Conservation (phyloP, 2,329 filamentous ascomycete genomes). For the Sporothrix euskadiensis region DNA sequence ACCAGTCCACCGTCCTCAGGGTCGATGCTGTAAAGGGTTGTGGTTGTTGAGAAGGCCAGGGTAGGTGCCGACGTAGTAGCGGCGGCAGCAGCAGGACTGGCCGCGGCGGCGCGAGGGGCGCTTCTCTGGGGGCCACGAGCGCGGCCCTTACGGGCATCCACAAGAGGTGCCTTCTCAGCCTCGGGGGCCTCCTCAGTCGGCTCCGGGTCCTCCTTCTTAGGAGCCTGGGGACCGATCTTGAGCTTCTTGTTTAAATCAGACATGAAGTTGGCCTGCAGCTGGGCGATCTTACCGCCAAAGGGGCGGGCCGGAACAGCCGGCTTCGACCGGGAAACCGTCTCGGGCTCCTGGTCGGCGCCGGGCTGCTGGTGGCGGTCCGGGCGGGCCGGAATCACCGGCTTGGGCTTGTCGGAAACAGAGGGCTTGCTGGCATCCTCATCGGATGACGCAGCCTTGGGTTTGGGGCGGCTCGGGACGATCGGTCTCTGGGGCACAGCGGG, state of each 20-base stretch:
- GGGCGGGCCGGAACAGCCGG: conserved; percentile 79
- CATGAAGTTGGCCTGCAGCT: conserved; percentile 88
- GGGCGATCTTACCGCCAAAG: conserved; percentile 81
- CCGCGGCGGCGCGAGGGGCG: conserved; percentile 41
- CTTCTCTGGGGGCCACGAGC: conserved; percentile 77
- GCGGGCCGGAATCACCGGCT: neutral
- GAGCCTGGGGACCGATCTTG: conserved; percentile 77
- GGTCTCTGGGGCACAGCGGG: conserved; percentile 63
- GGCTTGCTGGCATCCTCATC: conserved; percentile 39
- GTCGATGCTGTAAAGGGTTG: conserved; percentile 56
- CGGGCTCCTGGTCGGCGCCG: conserved; percentile 45
- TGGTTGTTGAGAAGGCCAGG: conserved; percentile 50
- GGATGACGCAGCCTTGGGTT: conserved; percentile 46
- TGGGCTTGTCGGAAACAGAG: conserved; percentile 26
- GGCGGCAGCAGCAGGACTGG: conserved; percentile 41
- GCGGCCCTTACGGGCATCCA: conserved; percentile 85
- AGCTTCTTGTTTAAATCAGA: conserved; percentile 89
- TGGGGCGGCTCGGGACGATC: conserved; percentile 54
- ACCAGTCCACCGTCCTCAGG: conserved; percentile 51
- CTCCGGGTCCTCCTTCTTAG: conserved; percentile 66
- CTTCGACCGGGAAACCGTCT: conserved; percentile 65
- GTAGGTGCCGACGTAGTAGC: conserved; percentile 28
- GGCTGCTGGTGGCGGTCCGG: conserved; percentile 48
- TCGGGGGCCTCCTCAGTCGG: conserved; percentile 54
- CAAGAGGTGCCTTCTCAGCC: conserved; percentile 74